Evolutionary conservation across 495 filamentous ascomycete genomes (phyloP).

Genomic region (Aspergillus leporis): DNA sequence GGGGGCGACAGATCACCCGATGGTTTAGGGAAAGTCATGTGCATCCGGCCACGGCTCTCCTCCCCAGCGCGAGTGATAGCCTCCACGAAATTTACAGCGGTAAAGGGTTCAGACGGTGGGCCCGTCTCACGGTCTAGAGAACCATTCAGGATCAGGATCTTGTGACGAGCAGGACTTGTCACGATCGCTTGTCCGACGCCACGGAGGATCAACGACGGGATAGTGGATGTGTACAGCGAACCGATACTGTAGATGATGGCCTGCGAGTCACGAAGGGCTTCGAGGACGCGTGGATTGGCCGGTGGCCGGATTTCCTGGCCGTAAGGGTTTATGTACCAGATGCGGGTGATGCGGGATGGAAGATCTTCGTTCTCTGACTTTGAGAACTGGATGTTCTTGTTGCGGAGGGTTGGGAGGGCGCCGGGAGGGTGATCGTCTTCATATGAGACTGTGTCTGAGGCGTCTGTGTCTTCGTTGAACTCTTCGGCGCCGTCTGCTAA

Average conservation of each 20-base stretch:
- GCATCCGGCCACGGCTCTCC: slow-evolving; percentile 41
- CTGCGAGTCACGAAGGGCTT: slow-evolving; percentile 59
- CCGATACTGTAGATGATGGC: slow-evolving; percentile 89
- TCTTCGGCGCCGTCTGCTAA: slow-evolving; percentile 47
- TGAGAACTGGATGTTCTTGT: slow-evolving; percentile 75
- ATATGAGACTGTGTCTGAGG: slow-evolving; percentile 50
- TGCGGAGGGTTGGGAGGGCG: slow-evolving; percentile 73
- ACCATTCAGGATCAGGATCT: slow-evolving; percentile 85
- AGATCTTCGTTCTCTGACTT: slow-evolving; percentile 74
- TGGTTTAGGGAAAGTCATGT: slow-evolving; percentile 6
- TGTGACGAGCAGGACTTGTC: slow-evolving; percentile 54
- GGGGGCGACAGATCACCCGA: slow-evolving; percentile 8
- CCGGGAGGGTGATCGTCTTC: slow-evolving; percentile 92
- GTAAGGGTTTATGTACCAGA: slow-evolving; percentile 99
- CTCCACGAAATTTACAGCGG: slow-evolving; percentile 73
- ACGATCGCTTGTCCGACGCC: slow-evolving; percentile 45
- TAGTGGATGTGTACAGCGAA: slow-evolving; percentile 77
- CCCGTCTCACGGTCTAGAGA: slow-evolving; percentile 85
- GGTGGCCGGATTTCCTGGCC: slow-evolving; percentile 82
- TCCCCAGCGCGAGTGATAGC: slow-evolving; percentile 69
- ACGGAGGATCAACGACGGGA: slow-evolving; percentile 60
- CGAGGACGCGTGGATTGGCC: slow-evolving; percentile 76
- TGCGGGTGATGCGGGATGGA: slow-evolving; percentile 70
- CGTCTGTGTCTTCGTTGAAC: slow-evolving; percentile 64
- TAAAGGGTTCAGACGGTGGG: slow-evolving; percentile 56